Evolutionary conservation across 371 early-diverging fungal genomes (phyloP), one percentile per base, ranked within the genome.

Genomic region (Actinomortierella wolfii): DNA sequence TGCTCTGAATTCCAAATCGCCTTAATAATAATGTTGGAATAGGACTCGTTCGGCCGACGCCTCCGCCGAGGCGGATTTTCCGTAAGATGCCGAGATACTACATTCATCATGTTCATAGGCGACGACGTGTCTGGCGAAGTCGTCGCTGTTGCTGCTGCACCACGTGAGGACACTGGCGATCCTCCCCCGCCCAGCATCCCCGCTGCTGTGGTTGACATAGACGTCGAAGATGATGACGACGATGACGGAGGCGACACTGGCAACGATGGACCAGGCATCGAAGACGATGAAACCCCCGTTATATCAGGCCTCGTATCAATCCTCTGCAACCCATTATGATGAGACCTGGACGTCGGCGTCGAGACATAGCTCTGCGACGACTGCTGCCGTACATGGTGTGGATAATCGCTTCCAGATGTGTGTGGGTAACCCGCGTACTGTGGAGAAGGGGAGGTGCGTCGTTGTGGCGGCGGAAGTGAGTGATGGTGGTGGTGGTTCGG

Each of bases 21-120:
- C 50, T 62, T 62, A 51, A 62, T 45, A 29, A 62, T 62, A 15
- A 62, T 62, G 3, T 51, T 62, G 9, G 51, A 62, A 34, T 62
- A 62, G 1, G 62, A 56, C 34, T 62, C 62, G 46, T 55, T 55
- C 28, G 56, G 62, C 44, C 62, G 56, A 15, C 62, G 62, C 14
- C 62, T 21, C 29, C 63, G 56, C 17, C 63, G 51, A 2, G 63
- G 45, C 15, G 3, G 45, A 17, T 45, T 45, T 17, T 45, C 21
- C 8, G 3, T 45, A 4, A 17, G 18, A 5, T 45, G 45, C 21
- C 21, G 45, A 34, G 42, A 29, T 43, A 29, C 46, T 25, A 34
- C 48, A 39, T 40, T 20, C 15, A 23, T 39, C 40, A 24, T 14
- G 4, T 7, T 20, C 4, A 24, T 20, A 9, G 48, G n/a, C 23